Percentiles rank a stretch among this genome's conserved stretches.
phyloP scores from a whole-genome alignment of 495 filamentous ascomycete genomes.

The Aspergillus bridgeri region DNA sequence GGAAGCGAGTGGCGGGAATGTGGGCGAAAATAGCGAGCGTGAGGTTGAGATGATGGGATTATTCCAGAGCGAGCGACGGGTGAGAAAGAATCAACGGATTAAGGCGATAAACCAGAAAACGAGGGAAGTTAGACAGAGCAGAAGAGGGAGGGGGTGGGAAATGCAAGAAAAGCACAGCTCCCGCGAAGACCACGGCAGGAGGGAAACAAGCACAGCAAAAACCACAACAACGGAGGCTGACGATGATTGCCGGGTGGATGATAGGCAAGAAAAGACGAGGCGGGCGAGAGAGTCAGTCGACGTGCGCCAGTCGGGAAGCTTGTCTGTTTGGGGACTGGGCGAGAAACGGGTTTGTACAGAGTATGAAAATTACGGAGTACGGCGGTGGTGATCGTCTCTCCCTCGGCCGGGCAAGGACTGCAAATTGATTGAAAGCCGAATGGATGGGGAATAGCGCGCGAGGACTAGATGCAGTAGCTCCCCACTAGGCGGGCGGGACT shows the following conservation, averaged over 20 bases:
- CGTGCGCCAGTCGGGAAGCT: constrained; percentile 5
- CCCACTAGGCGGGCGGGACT: background rate
- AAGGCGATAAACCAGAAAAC: background rate
- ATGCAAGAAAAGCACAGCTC: constrained; percentile 1
- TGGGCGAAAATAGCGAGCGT: background rate
- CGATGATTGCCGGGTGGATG: background rate
- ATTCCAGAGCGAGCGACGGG: background rate
- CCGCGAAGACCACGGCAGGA: background rate
- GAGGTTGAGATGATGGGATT: background rate
- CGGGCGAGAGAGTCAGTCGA: constrained; percentile 2
- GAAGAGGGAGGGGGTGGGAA: background rate
- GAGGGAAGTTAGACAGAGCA: background rate
- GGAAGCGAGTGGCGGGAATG: constrained; percentile 5
- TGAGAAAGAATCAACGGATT: background rate
- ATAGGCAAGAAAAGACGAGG: background rate
- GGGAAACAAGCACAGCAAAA: background rate
- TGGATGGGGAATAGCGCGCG: background rate
- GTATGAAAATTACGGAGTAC: constrained; percentile 7
- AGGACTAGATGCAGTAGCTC: background rate
- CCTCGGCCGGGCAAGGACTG: background rate
- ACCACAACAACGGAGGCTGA: background rate
- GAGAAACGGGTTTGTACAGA: background rate
- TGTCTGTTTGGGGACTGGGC: background rate
- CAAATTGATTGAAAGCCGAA: background rate
- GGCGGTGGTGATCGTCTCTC: too few relatives aligned